These are phyloP conservation scores for Spongospora subterranea DNA, from an alignment of 208 protist species.

Conservation along the genomic window DNA sequence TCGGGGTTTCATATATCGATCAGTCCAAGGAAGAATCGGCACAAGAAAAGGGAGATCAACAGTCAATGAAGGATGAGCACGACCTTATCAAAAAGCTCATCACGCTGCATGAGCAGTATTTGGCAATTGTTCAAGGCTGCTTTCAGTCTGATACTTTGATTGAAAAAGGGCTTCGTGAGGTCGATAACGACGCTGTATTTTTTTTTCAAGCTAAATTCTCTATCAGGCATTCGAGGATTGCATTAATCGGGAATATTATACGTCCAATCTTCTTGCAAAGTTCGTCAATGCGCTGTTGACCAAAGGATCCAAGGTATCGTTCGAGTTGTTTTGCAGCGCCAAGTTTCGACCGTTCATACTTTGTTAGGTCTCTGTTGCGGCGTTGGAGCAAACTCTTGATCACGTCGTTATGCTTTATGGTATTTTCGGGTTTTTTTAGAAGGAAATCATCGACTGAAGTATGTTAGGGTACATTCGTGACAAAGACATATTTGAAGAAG, in stretches of 20 bases:
- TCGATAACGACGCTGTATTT: not conserved
- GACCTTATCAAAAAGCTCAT: conserved; percentile 64
- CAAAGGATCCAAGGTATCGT: conserved; percentile 61
- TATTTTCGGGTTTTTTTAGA: not conserved
- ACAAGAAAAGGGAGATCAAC: not conserved
- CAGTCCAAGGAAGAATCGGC: conserved; percentile 54
- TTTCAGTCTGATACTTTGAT: conserved; percentile 56
- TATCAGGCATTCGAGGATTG: conserved; percentile 58
- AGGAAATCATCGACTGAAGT: not conserved
- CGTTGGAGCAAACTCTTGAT: conserved; percentile 63
- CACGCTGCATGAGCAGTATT: conserved; percentile 58
- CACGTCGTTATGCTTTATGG: conserved; percentile 67
- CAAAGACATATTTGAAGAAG: conserved; percentile 66
- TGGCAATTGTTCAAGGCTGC: conserved; percentile 63
- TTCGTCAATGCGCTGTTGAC: conserved; percentile 61
- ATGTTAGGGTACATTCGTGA: conserved; percentile 59
- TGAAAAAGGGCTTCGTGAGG: conserved; percentile 61
- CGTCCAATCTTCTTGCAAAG: conserved; percentile 61
- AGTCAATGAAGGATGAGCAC: conserved; percentile 56
- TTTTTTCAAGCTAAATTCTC: not conserved
- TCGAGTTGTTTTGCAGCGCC: not conserved
- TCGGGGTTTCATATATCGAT: conserved; percentile 47
- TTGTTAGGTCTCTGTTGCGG: conserved; percentile 43
- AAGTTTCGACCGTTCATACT: not conserved
- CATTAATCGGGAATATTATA: conserved; percentile 63